phyloP scores from a whole-genome alignment of 2,329 filamentous ascomycete genomes.

The Calycina herbarum region DNA sequence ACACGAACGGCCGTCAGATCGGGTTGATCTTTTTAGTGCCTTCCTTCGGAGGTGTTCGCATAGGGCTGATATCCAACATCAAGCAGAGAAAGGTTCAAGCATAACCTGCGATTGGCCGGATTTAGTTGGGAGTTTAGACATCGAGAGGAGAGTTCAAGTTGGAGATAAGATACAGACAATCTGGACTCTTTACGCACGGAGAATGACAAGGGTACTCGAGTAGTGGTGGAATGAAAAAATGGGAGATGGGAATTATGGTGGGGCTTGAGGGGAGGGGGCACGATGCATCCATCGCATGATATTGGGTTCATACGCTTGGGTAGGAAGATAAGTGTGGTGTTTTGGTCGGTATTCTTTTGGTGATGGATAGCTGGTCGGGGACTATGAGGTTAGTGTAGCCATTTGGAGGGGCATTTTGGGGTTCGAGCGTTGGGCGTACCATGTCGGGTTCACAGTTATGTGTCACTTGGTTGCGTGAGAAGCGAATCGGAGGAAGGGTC shows the following conservation, averaged over 20 bases:
- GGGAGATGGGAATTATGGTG: neutral
- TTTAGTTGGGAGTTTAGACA: neutral
- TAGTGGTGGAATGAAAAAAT: neutral
- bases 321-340: no score
- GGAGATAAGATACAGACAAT: neutral
- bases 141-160: neutral
- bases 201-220: neutral
- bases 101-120: neutral
- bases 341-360: neutral
- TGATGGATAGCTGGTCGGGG: neutral
- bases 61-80: slow-evolving; percentile 2
- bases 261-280: no score
- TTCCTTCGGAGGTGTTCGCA: neutral
- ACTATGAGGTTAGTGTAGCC: neutral
- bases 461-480: neutral
- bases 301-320: no score
- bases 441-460: neutral
- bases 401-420: neutral
- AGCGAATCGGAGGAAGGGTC: neutral
- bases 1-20: neutral
- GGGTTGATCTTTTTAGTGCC: neutral
- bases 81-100: neutral
- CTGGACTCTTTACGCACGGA: neutral
- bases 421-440: no score
- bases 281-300: no score